Evolutionary conservation across 2,329 filamentous ascomycete genomes (phyloP), one percentile per base, ranked within the genome.

Genomic region (Kalaharituber pfeilii): DNA sequence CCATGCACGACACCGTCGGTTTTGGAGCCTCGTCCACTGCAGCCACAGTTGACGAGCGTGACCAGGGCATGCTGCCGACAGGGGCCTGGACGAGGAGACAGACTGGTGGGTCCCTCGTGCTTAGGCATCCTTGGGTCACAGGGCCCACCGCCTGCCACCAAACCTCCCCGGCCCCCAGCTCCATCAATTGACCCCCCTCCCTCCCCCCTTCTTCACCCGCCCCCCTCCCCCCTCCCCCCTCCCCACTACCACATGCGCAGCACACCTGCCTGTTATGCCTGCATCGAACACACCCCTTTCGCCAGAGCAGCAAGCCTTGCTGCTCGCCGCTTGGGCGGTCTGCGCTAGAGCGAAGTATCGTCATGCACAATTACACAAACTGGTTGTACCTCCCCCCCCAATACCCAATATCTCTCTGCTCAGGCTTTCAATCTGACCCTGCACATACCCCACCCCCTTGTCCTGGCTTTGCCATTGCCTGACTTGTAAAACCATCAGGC

Each of bases 181-280:
- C 30, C 30, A 9, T 36, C 57, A 54, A 49, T 30, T 57, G 52
- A 56, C 55, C 53, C 52, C 56, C 15, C 18, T 22, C 51, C 53
- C 56, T 56, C 56, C 49, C 54, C 53, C 50, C 4, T 33, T 25
- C 33, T 42, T 18, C 29, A 22, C 6, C 13, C 33, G 11, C 50
- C 2, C 33, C 33, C 50, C 33, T 25, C 50, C 30, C 29, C 29
- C 27, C 50, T n/a, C 27, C 27, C 50, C 56, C 53, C 51, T 53
- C 51, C 55, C 55, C 55, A 56, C 33, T 15, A 52, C 55, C 57
- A 56, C 51, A 47, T 54, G 18, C 3, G 42, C 42, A 47, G 4
- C 33, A 39, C 1, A 18, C 15, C 15, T 18, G 20, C n/a, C 20
- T 39, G 20, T 18, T 15, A 39, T 39, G 33, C 8, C 33, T 36